Conservation (phyloP, 2,329 filamentous ascomycete genomes). For the Alternaria infectoria region DNA sequence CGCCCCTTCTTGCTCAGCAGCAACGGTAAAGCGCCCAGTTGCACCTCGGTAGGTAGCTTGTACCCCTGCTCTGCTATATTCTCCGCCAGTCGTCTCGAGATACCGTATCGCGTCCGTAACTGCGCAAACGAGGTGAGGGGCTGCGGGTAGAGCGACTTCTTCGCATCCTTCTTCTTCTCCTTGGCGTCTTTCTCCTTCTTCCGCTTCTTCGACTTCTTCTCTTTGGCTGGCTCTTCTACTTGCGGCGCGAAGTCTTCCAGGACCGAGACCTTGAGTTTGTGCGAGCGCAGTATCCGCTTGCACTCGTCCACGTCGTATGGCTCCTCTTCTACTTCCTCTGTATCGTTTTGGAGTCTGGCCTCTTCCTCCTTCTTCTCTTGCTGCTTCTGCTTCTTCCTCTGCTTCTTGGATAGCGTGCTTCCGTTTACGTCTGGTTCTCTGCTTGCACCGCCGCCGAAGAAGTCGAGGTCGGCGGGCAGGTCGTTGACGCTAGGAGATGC, state of each 20-base stretch:
- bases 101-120: slow-evolving; percentile 72
- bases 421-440: slow-evolving; percentile 13
- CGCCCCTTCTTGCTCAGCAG: slow-evolving; percentile 62
- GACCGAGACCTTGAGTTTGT: slow-evolving; percentile 84
- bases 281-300: slow-evolving; percentile 74
- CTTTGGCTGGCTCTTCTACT: slow-evolving; percentile 58
- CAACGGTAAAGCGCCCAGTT: slow-evolving; percentile 83
- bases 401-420: slow-evolving; percentile 17
- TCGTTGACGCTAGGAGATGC: not conserved
- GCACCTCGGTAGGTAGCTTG: slow-evolving; percentile 87
- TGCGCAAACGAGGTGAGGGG: slow-evolving; percentile 80
- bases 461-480: slow-evolving; percentile 50
- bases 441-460: slow-evolving; percentile 45
- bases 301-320: slow-evolving; percentile 72
- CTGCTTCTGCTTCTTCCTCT: slow-evolving; percentile 21
- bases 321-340: slow-evolving; percentile 10
- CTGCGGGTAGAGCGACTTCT: slow-evolving; percentile 74
- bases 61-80: slow-evolving; percentile 89
- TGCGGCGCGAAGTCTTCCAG: slow-evolving; percentile 58
- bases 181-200: slow-evolving; percentile 46
- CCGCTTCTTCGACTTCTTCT: slow-evolving; percentile 62
- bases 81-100: slow-evolving; percentile 74
- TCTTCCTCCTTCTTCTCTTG: slow-evolving; percentile 10
- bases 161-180: slow-evolving; percentile 57
- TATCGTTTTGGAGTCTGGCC: slow-evolving; percentile 1